phyloP scores from a whole-genome alignment of 148 eudicot species.

The Rhododendron ovatum region DNA sequence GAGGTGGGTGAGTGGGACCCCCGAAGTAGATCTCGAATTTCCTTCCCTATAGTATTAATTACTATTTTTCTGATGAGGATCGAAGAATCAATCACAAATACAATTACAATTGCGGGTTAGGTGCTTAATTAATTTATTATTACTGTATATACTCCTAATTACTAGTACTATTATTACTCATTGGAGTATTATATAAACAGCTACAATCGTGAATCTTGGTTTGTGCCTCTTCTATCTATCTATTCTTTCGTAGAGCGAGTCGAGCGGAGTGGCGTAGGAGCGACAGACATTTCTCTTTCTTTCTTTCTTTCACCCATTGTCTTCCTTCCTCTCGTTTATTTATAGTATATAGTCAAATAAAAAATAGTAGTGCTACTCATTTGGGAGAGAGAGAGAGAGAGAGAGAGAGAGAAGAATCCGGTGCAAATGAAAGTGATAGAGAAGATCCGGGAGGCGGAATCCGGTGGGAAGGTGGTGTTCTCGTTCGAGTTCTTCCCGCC shows the following conservation, averaged over 20 bases:
- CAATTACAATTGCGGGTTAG: background rate
- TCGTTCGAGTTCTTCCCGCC: slow-evolving; percentile 98
- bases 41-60: background rate
- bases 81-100: background rate
- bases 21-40: background rate
- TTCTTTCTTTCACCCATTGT: background rate
- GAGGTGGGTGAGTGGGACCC: background rate
- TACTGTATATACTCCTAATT: too few species aligned
- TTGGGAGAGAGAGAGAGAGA: background rate
- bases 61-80: background rate
- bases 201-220: background rate
- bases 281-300: background rate
- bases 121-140: background rate
- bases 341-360: too few species aligned
- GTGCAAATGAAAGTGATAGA: slow-evolving; percentile 81
- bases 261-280: background rate
- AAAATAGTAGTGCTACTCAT: too few species aligned
- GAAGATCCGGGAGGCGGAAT: slow-evolving; percentile 52
- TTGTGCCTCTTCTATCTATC: background rate
- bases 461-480: slow-evolving; percentile 42
- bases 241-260: background rate
- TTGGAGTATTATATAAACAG: too few species aligned
- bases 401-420: too few species aligned
- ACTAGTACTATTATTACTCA: too few species aligned
- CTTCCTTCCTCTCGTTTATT: too few species aligned